phyloP scores from a whole-genome alignment of 371 early-diverging fungal genomes.

The Actinomucor elegans region DNA sequence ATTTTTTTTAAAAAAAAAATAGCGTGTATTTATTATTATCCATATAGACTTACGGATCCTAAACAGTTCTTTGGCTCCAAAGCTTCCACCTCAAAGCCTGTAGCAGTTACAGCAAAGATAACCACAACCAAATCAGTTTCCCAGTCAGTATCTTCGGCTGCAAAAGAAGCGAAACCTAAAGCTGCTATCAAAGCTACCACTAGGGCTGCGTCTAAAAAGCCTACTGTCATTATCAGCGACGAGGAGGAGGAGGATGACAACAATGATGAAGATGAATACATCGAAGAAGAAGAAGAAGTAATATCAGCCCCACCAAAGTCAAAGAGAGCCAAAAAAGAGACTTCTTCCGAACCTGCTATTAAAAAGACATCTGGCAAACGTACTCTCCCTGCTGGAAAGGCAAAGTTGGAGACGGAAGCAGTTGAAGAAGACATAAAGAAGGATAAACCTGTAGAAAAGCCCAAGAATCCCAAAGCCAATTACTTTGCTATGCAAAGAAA shows the following conservation, averaged over 20 bases:
- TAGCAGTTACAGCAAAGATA: background rate
- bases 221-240: constrained; percentile 5
- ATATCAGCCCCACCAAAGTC: background rate
- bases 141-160: background rate
- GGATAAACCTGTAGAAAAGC: background rate
- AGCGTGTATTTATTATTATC: too few relatives aligned
- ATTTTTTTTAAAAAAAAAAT: background rate
- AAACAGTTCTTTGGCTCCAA: constrained; percentile 8
- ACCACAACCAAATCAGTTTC: background rate
- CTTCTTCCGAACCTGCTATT: constrained; percentile 18
- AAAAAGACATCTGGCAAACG: background rate
- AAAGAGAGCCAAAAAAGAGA: constrained; percentile 19
- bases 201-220: background rate
- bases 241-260: constrained; percentile 15
- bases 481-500: constrained; percentile 32
- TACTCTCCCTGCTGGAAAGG: background rate
- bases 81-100: background rate
- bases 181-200: background rate
- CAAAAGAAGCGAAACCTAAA: background rate
- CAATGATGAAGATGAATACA: constrained; percentile 18
- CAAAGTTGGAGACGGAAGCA: constrained; percentile 13
- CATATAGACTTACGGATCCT: background rate
- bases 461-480: constrained; percentile 11
- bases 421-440: background rate
- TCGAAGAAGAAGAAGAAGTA: constrained; percentile 12